Conservation (phyloP, 2,329 filamentous ascomycete species). For the Fusarium sp. region DNA sequence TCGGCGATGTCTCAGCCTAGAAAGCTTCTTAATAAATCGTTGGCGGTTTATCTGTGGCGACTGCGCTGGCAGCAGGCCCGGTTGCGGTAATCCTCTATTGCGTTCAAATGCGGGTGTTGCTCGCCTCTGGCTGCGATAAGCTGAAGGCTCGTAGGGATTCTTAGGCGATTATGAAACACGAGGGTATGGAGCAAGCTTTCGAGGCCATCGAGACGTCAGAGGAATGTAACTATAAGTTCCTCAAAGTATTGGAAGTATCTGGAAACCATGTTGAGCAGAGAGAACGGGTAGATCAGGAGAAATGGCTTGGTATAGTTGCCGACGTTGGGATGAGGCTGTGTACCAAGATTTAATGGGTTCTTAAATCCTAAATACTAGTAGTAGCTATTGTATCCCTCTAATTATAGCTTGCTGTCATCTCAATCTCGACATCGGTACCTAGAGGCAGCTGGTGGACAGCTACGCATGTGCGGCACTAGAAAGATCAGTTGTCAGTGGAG, state of each 20-base stretch:
- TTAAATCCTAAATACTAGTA: too few relatives aligned
- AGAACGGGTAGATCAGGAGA: conserved; percentile 24
- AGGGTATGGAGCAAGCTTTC: conserved; percentile 39
- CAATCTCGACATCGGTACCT: conserved; percentile 24
- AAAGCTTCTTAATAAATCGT: background rate
- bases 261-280: conserved; percentile 37
- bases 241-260: conserved; percentile 51
- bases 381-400: too few relatives aligned
- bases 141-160: conserved; percentile 29
- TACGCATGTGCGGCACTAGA: conserved; percentile 4
- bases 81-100: conserved; percentile 54
- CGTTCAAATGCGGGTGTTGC: conserved; percentile 24
- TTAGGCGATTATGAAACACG: conserved; percentile 32
- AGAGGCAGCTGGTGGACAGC: conserved; percentile 15
- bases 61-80: conserved; percentile 51
- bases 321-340: background rate
- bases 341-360: background rate
- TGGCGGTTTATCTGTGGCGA: conserved; percentile 50
- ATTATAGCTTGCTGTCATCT: conserved; percentile 4
- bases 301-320: conserved; percentile 34
- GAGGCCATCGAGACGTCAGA: conserved; percentile 40
- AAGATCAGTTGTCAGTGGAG: background rate
- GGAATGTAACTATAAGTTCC: conserved; percentile 45
- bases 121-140: conserved; percentile 34
- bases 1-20: conserved; percentile 6